A percentile compares a stretch with the other conserved stretches of the same genome.
phyloP scores from a whole-genome alignment of 805 yeast genomes.

The Suhomyces vadensis region DNA sequence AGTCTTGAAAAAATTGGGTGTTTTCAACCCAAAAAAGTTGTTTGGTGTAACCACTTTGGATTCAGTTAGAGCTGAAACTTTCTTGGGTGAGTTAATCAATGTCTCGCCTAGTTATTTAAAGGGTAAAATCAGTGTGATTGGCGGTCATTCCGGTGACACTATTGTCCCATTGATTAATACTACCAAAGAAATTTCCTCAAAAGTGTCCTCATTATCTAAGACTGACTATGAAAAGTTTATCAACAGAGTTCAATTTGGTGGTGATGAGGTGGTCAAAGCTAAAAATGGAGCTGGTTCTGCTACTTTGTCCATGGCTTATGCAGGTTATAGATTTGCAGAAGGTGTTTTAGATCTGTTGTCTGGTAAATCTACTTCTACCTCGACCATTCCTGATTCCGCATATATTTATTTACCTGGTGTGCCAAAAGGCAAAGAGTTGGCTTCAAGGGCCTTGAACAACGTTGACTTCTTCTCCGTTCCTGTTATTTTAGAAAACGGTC shows the following conservation, averaged over 20 bases:
- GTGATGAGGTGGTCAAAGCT: slow-evolving; percentile 95
- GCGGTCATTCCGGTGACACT: slow-evolving; percentile 51
- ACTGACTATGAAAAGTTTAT: slow-evolving; percentile 28
- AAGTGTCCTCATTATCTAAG: slow-evolving; percentile 17
- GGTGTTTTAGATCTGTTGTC: slow-evolving; percentile 60
- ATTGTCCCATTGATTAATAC: slow-evolving; percentile 40
- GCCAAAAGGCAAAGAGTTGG: slow-evolving; percentile 46
- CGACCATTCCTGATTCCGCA: slow-evolving; percentile 45
- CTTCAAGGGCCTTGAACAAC: slow-evolving; percentile 35
- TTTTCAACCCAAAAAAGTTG: slow-evolving; percentile 45
- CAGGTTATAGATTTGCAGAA: slow-evolving; percentile 75
- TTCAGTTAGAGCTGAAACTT: slow-evolving; percentile 47
- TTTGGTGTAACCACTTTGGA: slow-evolving; percentile 51
- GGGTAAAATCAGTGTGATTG: slow-evolving; percentile 45
- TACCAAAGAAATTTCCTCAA: slow-evolving; percentile 18
- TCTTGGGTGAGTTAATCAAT: slow-evolving; percentile 39
- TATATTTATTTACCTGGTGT: slow-evolving; percentile 57
- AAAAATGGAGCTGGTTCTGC: slow-evolving; percentile 95
- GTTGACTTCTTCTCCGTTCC: slow-evolving; percentile 52
- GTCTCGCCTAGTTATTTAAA: slow-evolving; percentile 32
- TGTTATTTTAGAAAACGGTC: slow-evolving; percentile 40
- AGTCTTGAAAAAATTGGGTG: slow-evolving; percentile 47
- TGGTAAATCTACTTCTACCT: slow-evolving; percentile 52
- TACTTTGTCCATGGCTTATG: slow-evolving; percentile 93
- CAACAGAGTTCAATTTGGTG: slow-evolving; percentile 60